A percentile compares a stretch with the other conserved stretches of the same genome.
Conservation (phyloP, 805 yeast genomes). For the Zygoascus flipseniorum region DNA sequence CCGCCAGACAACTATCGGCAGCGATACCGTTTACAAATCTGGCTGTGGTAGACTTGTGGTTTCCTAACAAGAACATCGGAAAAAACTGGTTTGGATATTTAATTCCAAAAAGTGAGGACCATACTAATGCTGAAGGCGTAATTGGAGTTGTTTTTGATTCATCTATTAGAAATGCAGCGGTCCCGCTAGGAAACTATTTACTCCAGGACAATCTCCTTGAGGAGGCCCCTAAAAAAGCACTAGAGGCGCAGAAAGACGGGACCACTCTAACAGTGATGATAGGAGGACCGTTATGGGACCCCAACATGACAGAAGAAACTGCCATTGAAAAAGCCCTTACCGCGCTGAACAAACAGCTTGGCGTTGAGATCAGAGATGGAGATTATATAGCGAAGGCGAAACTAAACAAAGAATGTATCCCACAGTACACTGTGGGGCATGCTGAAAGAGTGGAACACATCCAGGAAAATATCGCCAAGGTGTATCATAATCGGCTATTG, state of each 20-base stretch:
- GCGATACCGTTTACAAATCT: constrained; percentile 51
- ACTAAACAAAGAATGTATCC: constrained; percentile 54
- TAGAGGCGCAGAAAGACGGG: constrained; percentile 29
- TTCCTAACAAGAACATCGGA: constrained; percentile 36
- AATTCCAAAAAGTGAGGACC: constrained; percentile 51
- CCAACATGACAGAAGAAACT: constrained; percentile 19
- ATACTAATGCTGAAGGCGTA: constrained; percentile 44
- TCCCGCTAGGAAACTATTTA: constrained; percentile 21
- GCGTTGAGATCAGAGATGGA: constrained; percentile 26
- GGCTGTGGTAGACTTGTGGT: constrained; percentile 60
- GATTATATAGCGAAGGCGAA: constrained; percentile 30
- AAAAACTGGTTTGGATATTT: constrained; percentile 78
- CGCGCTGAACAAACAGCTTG: constrained; percentile 35
- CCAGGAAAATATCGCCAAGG: constrained; percentile 26
- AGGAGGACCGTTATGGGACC: constrained; percentile 63
- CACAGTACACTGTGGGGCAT: constrained; percentile 73
- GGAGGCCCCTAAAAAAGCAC: neutral
- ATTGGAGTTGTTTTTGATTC: constrained; percentile 91
- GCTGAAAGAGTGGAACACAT: constrained; percentile 34
- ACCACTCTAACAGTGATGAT: constrained; percentile 82
- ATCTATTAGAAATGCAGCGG: constrained; percentile 56
- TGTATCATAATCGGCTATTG: constrained; percentile 37
- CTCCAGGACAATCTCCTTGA: neutral
- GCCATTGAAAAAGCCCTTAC: constrained; percentile 28
- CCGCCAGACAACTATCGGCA: constrained; percentile 16